A percentile compares a stretch with the other conserved stretches of the same genome.
Evolutionary conservation across 2,329 filamentous ascomycete genomes (phyloP).

Genomic region (Xylariaceae sp.): DNA sequence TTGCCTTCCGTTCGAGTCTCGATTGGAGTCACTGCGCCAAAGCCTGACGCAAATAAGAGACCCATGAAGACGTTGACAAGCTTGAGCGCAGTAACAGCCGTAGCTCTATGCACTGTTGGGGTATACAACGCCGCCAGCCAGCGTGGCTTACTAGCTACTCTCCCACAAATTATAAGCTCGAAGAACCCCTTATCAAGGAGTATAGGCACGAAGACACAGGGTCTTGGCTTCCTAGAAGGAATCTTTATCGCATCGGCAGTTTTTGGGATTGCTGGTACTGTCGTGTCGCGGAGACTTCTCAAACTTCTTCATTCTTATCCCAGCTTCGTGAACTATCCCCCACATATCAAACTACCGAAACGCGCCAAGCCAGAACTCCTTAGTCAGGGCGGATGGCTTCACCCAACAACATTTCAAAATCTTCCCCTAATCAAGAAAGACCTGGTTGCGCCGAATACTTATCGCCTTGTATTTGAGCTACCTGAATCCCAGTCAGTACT

Average conservation of each 20-base stretch:
- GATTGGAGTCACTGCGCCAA: slow-evolving; percentile 17
- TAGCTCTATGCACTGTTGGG: slow-evolving; percentile 15
- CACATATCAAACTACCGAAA: slow-evolving; percentile 49
- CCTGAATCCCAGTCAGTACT: slow-evolving; percentile 52
- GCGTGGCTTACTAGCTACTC: slow-evolving; percentile 3
- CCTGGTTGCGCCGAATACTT: slow-evolving; percentile 50
- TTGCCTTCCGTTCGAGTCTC: slow-evolving; percentile 33
- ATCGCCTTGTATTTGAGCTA: slow-evolving; percentile 54
- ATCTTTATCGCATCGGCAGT: slow-evolving; percentile 45
- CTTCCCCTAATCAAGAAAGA: slow-evolving; percentile 52
- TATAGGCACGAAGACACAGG: slow-evolving; percentile 21
- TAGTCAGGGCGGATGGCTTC: slow-evolving; percentile 53
- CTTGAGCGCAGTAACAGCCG: slow-evolving; percentile 11
- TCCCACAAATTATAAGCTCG: slow-evolving; percentile 8
- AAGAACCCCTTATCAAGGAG: slow-evolving; percentile 1
- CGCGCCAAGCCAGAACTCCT: slow-evolving; percentile 47
- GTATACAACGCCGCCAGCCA: slow-evolving; percentile 13
- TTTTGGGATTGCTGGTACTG: slow-evolving; percentile 41
- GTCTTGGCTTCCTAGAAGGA: slow-evolving; percentile 46
- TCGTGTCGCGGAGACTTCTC: slow-evolving; percentile 40
- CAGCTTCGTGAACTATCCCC: slow-evolving; percentile 43
- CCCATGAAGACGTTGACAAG: slow-evolving; percentile 11
- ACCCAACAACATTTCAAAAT: slow-evolving; percentile 53
- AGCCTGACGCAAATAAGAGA: background rate
- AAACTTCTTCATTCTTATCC: slow-evolving; percentile 42